A percentile compares a stretch with the other conserved stretches of the same genome.
These are phyloP conservation scores for Hyaloperonospora brassicae DNA, from an alignment of 352 stramenopile species.

Conservation along the genomic window DNA sequence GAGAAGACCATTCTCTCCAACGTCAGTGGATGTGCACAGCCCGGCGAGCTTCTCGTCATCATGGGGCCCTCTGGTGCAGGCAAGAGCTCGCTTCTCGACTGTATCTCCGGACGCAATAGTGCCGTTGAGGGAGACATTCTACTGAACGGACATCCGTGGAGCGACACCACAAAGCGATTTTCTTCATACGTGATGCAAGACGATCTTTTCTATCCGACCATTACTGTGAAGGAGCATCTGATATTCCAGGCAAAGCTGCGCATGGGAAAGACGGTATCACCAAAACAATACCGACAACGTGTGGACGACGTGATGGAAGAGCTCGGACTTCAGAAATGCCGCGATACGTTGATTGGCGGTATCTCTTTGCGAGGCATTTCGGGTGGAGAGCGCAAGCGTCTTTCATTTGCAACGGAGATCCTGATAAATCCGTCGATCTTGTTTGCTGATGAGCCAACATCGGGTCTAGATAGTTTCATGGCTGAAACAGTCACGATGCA, in stretches of 20 bases:
- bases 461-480: conserved; percentile 53
- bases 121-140: conserved; percentile 55
- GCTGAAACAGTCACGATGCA: conserved; percentile 48
- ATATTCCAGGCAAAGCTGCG: conserved; percentile 78
- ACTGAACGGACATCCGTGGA: conserved; percentile 56
- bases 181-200: conserved; percentile 77
- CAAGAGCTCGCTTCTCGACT: conserved; percentile 10
- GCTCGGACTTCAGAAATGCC: conserved; percentile 38
- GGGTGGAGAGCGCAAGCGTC: conserved; percentile 69
- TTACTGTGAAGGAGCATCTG: conserved; percentile 87
- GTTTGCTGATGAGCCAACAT: conserved; percentile 83
- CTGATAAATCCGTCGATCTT: conserved; percentile 75
- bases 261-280: conserved; percentile 36
- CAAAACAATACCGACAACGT: conserved; percentile 30
- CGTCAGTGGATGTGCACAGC: too few species aligned
- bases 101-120: conserved; percentile 84
- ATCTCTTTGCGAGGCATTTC: conserved; percentile 49
- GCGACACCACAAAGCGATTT: conserved; percentile 25
- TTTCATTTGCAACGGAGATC: conserved; percentile 76
- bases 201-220: conserved; percentile 78
- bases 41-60: too few species aligned
- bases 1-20: too few species aligned
- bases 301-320: conserved; percentile 58
- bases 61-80: too few species aligned
- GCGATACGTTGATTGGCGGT: conserved; percentile 49